Evolutionary conservation across 2,329 filamentous ascomycete species (phyloP), one percentile per base, ranked within the genome.

Genomic region (Beauveria australis): DNA sequence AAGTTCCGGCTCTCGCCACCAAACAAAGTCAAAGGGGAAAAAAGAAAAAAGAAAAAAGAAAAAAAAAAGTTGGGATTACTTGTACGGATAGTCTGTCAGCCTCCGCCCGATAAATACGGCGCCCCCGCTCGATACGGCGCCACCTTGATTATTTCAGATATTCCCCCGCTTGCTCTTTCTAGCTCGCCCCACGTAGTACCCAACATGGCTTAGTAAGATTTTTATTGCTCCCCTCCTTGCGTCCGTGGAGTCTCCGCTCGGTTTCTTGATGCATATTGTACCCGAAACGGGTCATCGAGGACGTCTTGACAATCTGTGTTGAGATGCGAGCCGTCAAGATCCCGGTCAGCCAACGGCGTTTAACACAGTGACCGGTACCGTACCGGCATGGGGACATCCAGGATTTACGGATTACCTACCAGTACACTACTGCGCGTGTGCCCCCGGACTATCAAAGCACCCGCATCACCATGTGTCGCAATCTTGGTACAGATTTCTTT

Each of bases 41-140:
- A n/a, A n/a, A n/a, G n/a, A n/a, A n/a, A n/a, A n/a, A n/a, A n/a
- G 22, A 5, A 33, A 16, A 12, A 22, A 12, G 24, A 0, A 2
- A 18, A 19, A 18, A 28, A 9, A 9, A 28, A 28, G 8, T 8
- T 9, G 6, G 26, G 26, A 28, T 28, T 28, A 9, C 28, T 28
- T 28, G 8, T 28, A 28, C 28, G 28, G 8, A 30, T 24, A 22
- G 3, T 12, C 22, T 33, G 18, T n/a, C 22, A 22, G 24, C 33
- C 28, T 43, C 28, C 53, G 5, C 53, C 43, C 54, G 54, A 57
- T 24, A 48, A 44, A 57, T 24, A 48, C 54, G 54, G 53, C 54
- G 30, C 54, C 54, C 28, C 28, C 54, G 6, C 54, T 44, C 54
- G 44, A 57, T 24, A 48, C 54, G 54, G 54, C 54, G 30, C 54